Percentiles rank a stretch among this genome's conserved stretches.
phyloP scores from a whole-genome alignment of 176 grass and related monocot species.

The Panicum miliaceum region DNA sequence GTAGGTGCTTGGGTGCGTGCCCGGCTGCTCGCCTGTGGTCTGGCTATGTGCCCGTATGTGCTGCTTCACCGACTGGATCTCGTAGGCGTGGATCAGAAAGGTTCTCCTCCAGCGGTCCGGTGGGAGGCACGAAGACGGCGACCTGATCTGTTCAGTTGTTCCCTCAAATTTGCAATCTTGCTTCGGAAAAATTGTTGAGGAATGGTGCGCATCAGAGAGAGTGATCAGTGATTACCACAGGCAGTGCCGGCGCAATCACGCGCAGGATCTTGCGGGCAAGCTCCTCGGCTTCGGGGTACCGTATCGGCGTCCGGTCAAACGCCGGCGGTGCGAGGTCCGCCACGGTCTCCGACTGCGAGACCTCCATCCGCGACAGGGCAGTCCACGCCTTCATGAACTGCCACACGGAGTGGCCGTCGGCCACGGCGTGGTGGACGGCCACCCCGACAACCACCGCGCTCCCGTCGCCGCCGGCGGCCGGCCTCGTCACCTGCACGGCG shows the following conservation, averaged over 20 bases:
- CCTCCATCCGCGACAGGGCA: background rate
- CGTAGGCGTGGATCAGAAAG: background rate
- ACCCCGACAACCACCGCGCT: constrained; percentile 26
- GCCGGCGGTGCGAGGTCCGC: background rate
- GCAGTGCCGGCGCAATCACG: constrained; percentile 35
- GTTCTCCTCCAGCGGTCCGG: background rate
- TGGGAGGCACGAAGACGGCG: background rate
- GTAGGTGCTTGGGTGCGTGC: constrained; percentile 6
- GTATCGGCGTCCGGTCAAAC: constrained; percentile 41
- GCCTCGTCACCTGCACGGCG: constrained; percentile 56
- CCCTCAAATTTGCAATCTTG: background rate
- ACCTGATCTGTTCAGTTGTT: background rate
- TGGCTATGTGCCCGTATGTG: background rate
- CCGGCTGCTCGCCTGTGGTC: background rate
- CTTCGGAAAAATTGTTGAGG: background rate
- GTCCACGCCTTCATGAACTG: constrained; percentile 57
- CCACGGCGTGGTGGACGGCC: constrained; percentile 46
- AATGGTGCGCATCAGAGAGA: background rate
- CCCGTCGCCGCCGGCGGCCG: background rate
- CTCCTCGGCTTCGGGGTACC: constrained; percentile 19
- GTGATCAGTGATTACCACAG: background rate
- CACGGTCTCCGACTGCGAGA: background rate
- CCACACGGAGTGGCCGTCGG: constrained; percentile 63
- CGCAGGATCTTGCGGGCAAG: constrained; percentile 17
- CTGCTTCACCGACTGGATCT: constrained; percentile 27